A percentile compares a stretch with the other conserved stretches of the same genome.
Evolutionary conservation across 441 rosid genomes (phyloP).

Genomic region (Sinapis alba): DNA sequence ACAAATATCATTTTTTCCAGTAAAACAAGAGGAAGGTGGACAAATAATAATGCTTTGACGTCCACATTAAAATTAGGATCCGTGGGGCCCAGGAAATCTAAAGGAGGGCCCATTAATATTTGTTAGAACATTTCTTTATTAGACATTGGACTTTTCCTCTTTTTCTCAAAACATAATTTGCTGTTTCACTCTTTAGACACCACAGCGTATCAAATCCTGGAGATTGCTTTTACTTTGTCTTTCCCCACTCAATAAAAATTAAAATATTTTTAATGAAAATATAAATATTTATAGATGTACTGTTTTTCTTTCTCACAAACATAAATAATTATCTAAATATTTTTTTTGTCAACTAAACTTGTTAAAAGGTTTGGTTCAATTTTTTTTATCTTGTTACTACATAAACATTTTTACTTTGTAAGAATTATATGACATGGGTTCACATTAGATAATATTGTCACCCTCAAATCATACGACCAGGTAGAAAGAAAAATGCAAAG

Average conservation of each 20-base stretch:
- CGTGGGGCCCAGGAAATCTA: slow-evolving; percentile 63
- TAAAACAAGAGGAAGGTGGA: slow-evolving; percentile 16
- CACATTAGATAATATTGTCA: neutral
- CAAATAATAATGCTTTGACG: slow-evolving; percentile 30
- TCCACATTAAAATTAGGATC: slow-evolving; percentile 39
- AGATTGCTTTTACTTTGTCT: slow-evolving; percentile 48
- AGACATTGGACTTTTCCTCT: slow-evolving; percentile 50
- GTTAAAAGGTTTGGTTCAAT: neutral
- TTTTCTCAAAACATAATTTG: slow-evolving; percentile 37
- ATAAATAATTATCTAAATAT: neutral
- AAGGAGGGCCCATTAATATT: slow-evolving; percentile 47
- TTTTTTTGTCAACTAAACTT: neutral
- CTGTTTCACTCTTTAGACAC: slow-evolving; percentile 44
- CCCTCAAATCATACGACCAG: neutral
- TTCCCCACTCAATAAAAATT: slow-evolving; percentile 27
- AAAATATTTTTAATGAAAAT: neutral
- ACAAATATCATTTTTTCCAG: neutral
- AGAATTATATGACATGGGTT: neutral
- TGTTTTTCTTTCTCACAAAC: neutral
- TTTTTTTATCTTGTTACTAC: neutral
- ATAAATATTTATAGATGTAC: neutral
- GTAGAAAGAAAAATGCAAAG: neutral
- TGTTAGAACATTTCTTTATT: slow-evolving; percentile 32
- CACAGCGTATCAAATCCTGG: slow-evolving; percentile 52
- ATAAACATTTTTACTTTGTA: neutral